Evolutionary conservation across 306 rosid species (phyloP).

Genomic region (Macrotyloma uniflorum): DNA sequence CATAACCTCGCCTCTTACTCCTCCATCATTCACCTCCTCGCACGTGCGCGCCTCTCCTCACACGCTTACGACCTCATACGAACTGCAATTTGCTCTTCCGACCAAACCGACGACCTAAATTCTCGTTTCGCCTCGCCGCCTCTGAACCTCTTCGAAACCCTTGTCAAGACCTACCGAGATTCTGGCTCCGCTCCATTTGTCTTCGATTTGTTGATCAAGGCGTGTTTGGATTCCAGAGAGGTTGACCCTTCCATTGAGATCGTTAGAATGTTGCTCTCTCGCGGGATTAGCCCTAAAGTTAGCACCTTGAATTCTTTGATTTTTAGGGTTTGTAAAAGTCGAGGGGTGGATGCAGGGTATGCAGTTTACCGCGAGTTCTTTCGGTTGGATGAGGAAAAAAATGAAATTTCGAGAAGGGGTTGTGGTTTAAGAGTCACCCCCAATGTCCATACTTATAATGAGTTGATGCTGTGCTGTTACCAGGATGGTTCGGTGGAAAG

Average conservation of each 20-base stretch:
- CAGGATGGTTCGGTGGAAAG: conserved; percentile 53
- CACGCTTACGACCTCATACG: conserved; percentile 60
- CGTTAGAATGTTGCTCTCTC: conserved; percentile 63
- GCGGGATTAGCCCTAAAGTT: conserved; percentile 62
- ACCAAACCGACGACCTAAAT: not conserved
- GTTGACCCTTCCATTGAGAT: conserved; percentile 56
- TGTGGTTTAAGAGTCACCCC: conserved; percentile 51
- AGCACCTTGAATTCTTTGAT: conserved; percentile 70
- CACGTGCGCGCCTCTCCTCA: conserved; percentile 62
- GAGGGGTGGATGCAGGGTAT: conserved; percentile 59
- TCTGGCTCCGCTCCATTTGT: conserved; percentile 85
- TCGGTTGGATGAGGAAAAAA: conserved; percentile 42
- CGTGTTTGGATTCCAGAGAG: conserved; percentile 65
- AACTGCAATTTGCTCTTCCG: conserved; percentile 48
- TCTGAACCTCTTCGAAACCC: conserved; percentile 59
- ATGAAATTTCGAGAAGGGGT: conserved; percentile 40
- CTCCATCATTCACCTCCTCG: conserved; percentile 70
- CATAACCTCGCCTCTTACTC: conserved; percentile 71
- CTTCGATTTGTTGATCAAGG: conserved; percentile 65
- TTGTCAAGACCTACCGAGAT: conserved; percentile 58
- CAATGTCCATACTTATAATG: conserved; percentile 64
- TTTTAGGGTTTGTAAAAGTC: conserved; percentile 46
- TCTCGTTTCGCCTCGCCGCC: conserved; percentile 36
- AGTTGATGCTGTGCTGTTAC: conserved; percentile 68
- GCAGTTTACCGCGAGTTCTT: conserved; percentile 64